Base-by-base conservation (phyloP, 1,284 basidiomycete genomes). In the Irpex sp. region DNA sequence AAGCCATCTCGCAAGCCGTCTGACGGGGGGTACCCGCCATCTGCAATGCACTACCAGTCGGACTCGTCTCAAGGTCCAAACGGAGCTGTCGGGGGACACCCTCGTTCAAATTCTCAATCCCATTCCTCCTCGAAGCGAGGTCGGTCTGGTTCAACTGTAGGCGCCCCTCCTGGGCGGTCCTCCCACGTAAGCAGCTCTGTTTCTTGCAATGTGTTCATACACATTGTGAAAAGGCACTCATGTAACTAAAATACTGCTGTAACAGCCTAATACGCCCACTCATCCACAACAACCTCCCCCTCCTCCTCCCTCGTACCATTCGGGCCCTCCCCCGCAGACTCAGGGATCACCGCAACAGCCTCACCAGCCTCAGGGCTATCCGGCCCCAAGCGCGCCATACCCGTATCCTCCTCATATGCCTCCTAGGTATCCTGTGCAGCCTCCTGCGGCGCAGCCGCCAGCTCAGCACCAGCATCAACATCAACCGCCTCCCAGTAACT, bases 131-230 rank as follows among this genome's bases (percentile, higher is more conserved):
- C 62, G 33, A 75, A 73, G 67, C 71, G 70, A 53, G 66, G 69
- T 50, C 76, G 74, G 57, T 71, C 76, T 33, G 68, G 65, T 62
- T 70, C 72, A 55, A 69, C 67, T 36, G 68, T 74, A 61, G 71
- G 71, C 72, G 72, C 70, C 68, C 72, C 74, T 51, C 72, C 75
- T 47, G 72, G 64, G 64, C 73, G 74, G 66, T 74, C 75, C 49
- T 73, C 75, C 71, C 75, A 77, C 72, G 76, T 77, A 73, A 76
- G 76, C 68, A 31, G 39, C 62, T 58, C 60, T 67, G 69, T 68
- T 65, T 67, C 67, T 67, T 66, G 65, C 67, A 67, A 66, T 65
- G 63, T 65, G 60, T 63, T 54, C 69, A 36, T 65, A 64, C 64
- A 61, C 66, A 62, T 69, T 66, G 21, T 35, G 15, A 17, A n/a